phyloP scores from a whole-genome alignment of 1,139 yeast species.

The Kazachstania sp. region DNA sequence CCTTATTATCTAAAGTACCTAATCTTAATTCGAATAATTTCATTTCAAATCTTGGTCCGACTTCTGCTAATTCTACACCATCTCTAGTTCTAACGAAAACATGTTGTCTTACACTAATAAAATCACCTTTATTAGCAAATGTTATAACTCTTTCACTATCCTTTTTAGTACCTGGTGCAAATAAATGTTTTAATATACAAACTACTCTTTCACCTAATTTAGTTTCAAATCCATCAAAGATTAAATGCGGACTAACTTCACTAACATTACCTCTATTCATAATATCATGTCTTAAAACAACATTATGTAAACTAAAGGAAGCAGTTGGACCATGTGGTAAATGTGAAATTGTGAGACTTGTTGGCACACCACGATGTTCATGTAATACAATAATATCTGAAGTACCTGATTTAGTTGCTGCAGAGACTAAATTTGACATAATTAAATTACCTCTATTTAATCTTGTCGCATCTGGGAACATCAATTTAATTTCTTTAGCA shows the following conservation, averaged over 20 bases:
- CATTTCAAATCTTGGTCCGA: conserved; percentile 99
- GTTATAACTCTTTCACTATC: conserved; percentile 85
- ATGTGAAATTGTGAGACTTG: conserved; percentile 85
- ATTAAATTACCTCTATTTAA: conserved; percentile 90
- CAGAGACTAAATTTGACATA: conserved; percentile 74
- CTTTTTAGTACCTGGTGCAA: conserved; percentile 94
- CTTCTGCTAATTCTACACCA: conserved; percentile 85
- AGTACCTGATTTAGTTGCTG: conserved; percentile 68
- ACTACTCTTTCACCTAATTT: conserved; percentile 77
- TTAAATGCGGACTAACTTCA: conserved; percentile 88
- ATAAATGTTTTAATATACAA: conserved; percentile 73
- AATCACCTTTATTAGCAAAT: conserved; percentile 84
- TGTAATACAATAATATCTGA: conserved; percentile 81
- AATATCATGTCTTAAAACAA: conserved; percentile 87
- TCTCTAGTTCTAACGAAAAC: conserved; percentile 85
- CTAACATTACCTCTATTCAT: conserved; percentile 78
- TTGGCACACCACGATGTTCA: conserved; percentile 98
- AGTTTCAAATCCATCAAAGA: conserved; percentile 85
- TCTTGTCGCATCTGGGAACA: conserved; percentile 84
- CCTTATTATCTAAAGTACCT: conserved; percentile 89
- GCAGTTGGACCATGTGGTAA: conserved; percentile 99
- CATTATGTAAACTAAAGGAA: conserved; percentile 88
- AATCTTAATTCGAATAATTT: conserved; percentile 75
- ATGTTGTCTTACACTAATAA: conserved; percentile 89
- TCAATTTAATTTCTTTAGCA: conserved; percentile 79